Evolutionary conservation across 345 rosid species (phyloP).

Genomic region (Brassica juncea): DNA sequence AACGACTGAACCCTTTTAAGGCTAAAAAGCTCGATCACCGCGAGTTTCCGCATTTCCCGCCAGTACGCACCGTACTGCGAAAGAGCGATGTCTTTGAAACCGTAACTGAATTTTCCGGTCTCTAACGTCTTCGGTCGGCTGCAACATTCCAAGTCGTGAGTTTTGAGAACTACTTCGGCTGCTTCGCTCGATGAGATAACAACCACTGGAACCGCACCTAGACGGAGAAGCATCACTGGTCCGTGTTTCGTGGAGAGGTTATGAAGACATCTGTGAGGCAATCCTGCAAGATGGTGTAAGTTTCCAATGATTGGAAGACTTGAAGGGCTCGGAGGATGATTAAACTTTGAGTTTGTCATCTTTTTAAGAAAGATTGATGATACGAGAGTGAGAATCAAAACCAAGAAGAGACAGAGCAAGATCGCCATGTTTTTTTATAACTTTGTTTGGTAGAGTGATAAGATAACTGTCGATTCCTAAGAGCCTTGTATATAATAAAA

Average conservation of each 20-base stretch:
- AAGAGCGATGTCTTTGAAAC: slow-evolving; percentile 46
- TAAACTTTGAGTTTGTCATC: not conserved
- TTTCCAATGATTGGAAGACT: slow-evolving; percentile 57
- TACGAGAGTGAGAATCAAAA: not conserved
- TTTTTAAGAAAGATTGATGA: not conserved
- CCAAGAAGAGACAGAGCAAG: not conserved
- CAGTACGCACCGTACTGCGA: slow-evolving; percentile 46
- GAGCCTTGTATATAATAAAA: too few relatives aligned
- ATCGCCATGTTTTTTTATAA: not conserved
- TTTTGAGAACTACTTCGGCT: slow-evolving; percentile 48
- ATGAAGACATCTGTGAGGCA: slow-evolving; percentile 41
- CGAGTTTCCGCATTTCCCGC: slow-evolving; percentile 43
- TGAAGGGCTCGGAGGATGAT: not conserved
- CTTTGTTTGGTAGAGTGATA: not conserved
- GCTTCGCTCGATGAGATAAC: slow-evolving; percentile 51
- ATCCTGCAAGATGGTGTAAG: slow-evolving; percentile 41
- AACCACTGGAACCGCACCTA: slow-evolving; percentile 40
- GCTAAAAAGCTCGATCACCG: not conserved
- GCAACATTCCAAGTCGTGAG: slow-evolving; percentile 48
- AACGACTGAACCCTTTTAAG: not conserved
- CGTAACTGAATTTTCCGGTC: slow-evolving; percentile 44
- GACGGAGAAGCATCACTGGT: slow-evolving; percentile 43
- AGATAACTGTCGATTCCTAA: not conserved
- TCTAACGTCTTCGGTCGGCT: slow-evolving; percentile 46
- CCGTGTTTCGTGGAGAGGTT: slow-evolving; percentile 53